Base-by-base conservation (phyloP, 495 filamentous ascomycete genomes). In the Poronia punctata region DNA sequence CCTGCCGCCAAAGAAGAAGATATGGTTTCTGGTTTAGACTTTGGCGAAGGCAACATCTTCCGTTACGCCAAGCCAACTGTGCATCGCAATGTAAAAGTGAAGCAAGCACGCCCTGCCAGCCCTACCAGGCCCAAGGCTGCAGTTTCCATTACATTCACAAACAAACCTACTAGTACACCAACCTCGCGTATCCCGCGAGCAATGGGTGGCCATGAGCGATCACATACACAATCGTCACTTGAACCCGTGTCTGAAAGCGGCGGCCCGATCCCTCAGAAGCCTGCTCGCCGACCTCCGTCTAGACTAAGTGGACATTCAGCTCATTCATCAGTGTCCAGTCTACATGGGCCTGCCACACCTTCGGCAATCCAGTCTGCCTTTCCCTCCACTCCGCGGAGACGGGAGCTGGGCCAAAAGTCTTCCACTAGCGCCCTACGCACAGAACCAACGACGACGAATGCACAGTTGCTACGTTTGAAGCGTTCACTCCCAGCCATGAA, bases 221-320 rank as follows among this genome's bases (percentile, higher is more conserved):
- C 78, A 24, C 79, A 84, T 30, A 70, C 73, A 8, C 75, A 76
- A 52, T 83, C 87, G n/a, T 82, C 79, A 2, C 71, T 98, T 7
- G 92, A 95, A 47, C 89, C 90, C 21, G 88, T 97, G 2, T 95
- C 86, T 26, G 93, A 97, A 62, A 85, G 80, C 40, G 90, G 88
- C 40, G 87, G 79, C 18, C 79, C 84, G 20, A 72, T 83, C 44
- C 68, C 67, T 14, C 65, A 65, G 31, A 50, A 60, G 11, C 48
- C 53, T 7, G 54, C 62, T 25, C 63, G 76, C 21, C 70, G 79
- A 45, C 72, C 82, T 21, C 73, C 77, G 39, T 84, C 82, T 5
- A 75, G 80, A 38, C 62, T 84, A 19, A 28, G 26, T 33, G 76
- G 72, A n/a, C 77, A 86, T 60, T 70, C 76, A 19, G 65, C 78